Percentiles rank a stretch among this genome's conserved stretches.
These are phyloP conservation scores for Crithidia sp. DNA, from an alignment of 208 protist species.

Conservation along the genomic window DNA sequence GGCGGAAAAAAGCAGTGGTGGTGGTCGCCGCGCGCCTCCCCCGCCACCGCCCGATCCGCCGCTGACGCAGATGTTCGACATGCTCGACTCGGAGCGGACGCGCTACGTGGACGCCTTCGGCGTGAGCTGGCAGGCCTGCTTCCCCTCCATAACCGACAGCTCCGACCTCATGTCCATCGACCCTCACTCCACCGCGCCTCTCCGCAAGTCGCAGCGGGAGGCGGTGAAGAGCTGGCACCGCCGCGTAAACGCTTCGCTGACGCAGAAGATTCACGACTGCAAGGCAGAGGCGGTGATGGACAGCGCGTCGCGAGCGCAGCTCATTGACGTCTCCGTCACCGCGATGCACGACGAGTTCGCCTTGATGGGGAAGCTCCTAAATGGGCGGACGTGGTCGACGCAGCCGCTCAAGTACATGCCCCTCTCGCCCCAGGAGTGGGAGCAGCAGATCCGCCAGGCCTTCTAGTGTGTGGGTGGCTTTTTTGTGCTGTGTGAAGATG, in stretches of 20 bases:
- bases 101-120: slow-evolving; percentile 72
- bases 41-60: slow-evolving; percentile 36
- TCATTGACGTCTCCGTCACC: slow-evolving; percentile 64
- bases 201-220: slow-evolving; percentile 74
- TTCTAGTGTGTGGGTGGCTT: slow-evolving; percentile 43
- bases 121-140: slow-evolving; percentile 70
- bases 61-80: slow-evolving; percentile 46
- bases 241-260: slow-evolving; percentile 39
- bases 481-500: not conserved
- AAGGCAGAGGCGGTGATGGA: slow-evolving; percentile 64
- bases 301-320: slow-evolving; percentile 42
- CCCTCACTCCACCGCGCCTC: slow-evolving; percentile 22
- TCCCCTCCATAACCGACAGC: slow-evolving; percentile 49
- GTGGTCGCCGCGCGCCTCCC: slow-evolving; percentile 16
- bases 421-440: slow-evolving; percentile 45
- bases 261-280: slow-evolving; percentile 58
- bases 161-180: slow-evolving; percentile 48
- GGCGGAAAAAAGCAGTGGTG: slow-evolving; percentile 1
- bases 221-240: slow-evolving; percentile 79
- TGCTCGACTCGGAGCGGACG: slow-evolving; percentile 59
- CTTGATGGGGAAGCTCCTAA: slow-evolving; percentile 46
- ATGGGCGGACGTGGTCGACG: slow-evolving; percentile 65
- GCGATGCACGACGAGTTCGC: slow-evolving; percentile 58
- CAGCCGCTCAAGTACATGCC: slow-evolving; percentile 77
- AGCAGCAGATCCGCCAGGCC: slow-evolving; percentile 50